Base-by-base conservation (phyloP, 495 filamentous ascomycete species). In the Friedmanniomyces endolithicus region DNA sequence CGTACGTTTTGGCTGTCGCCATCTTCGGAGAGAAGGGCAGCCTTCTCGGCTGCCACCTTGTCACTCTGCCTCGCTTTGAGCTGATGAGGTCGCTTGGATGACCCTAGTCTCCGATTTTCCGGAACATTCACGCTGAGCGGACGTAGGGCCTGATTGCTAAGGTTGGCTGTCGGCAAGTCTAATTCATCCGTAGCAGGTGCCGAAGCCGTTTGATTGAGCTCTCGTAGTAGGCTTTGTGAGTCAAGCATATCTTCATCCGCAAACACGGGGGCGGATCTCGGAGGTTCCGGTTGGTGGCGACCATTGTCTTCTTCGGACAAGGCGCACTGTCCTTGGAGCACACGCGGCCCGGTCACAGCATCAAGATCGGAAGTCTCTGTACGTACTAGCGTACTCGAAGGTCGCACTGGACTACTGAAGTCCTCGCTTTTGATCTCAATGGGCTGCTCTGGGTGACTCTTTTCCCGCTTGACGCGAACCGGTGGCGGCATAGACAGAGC, bases 311-410 rank as follows among this genome's bases (percentile, higher is more conserved):
- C 50, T 31, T 31, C 50, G 8, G 50, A 54, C 22, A 14, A 11
- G 20, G 56, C 50, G 12, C 56, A 40, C 6, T 19, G 2, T 4
- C 17, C 12, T 20, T 47, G 44, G 24, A 47, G 39, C 16, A 47
- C 23, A 20, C 37, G 12, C 37, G 37, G 37, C 44, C 52, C 48
- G 0, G 57, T 56, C 11, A 66, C 33, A 6, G 63, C 64, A 55
- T 70, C 68, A n/a, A 72, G 62, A 60, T 72, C 69, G 14, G 68
- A 54, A 6, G 65, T 72, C 46, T 70, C 68, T 23, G 40, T 64
- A 14, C 64, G 66, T 19, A 47, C 11, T 19, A 47, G 37, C 11
- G 17, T 39, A 4, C 17, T 19, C n/a, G 12, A 1, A 14, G 47
- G 11, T 11, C 57, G 16, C 2, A 53, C 16, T 17, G 65, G 65